Evolutionary conservation across 192 early-diverging fungal genomes (phyloP).

Genomic region (Linnemannia zychae): DNA sequence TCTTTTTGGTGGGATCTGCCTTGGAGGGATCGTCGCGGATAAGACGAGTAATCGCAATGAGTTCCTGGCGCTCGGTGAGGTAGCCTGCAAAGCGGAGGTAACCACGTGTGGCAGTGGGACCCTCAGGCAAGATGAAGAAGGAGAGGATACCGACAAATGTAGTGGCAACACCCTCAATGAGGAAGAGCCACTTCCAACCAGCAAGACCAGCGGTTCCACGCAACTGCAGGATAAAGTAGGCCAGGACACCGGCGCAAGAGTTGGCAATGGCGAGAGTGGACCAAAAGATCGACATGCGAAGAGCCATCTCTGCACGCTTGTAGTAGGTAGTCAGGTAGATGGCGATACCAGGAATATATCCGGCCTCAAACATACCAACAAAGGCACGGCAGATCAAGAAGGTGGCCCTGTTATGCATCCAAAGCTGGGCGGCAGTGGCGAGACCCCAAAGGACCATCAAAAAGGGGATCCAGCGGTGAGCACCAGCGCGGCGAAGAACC

Average conservation of each 20-base stretch:
- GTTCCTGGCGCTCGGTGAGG: constrained; percentile 67
- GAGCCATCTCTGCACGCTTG: constrained; percentile 63
- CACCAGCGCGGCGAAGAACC: constrained; percentile 61
- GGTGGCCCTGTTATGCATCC: constrained; percentile 44
- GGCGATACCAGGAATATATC: constrained; percentile 63
- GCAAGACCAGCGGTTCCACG: constrained; percentile 64
- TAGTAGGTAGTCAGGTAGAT: constrained; percentile 68
- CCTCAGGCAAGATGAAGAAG: constrained; percentile 71
- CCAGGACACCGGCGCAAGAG: constrained; percentile 66
- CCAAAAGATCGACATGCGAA: constrained; percentile 67
- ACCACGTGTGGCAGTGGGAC: constrained; percentile 53
- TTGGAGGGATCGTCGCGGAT: constrained; percentile 72
- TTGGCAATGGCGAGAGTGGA: constrained; percentile 64
- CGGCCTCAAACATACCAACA: constrained; percentile 68
- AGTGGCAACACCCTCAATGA: constrained; percentile 72
- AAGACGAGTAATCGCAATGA: constrained; percentile 71
- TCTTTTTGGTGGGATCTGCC: constrained; percentile 50
- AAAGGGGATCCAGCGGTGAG: constrained; percentile 69
- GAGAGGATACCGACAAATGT: constrained; percentile 62
- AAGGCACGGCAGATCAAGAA: constrained; percentile 65
- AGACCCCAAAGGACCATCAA: constrained; percentile 52
- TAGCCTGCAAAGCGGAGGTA: constrained; percentile 55
- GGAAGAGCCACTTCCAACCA: constrained; percentile 79
- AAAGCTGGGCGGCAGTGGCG: constrained; percentile 48
- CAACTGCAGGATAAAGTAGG: constrained; percentile 70